Evolutionary conservation across 805 yeast species (phyloP).

Genomic region (Schizosaccharomyces lindneri): DNA sequence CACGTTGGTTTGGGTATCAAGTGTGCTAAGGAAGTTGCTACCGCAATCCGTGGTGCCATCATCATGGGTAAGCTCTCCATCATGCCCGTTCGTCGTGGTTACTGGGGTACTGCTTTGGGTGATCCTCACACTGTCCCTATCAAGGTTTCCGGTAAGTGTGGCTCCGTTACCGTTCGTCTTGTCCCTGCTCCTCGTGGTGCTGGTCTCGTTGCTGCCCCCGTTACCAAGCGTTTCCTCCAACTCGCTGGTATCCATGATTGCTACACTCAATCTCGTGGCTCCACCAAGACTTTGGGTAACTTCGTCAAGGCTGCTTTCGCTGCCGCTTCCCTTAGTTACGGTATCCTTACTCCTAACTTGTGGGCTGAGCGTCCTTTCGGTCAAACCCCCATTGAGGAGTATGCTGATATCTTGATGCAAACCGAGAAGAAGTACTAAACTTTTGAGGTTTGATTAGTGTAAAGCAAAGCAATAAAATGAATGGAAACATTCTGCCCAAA

Average conservation of each 20-base stretch:
- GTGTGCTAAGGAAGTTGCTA: slow-evolving; percentile 99
- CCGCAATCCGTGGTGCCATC: slow-evolving; percentile 99
- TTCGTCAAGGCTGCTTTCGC: slow-evolving; percentile 98
- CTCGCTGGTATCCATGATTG: slow-evolving; percentile 99
- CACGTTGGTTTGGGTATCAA: slow-evolving; percentile 99
- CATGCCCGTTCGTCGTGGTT: slow-evolving; percentile 99
- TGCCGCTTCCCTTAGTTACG: slow-evolving; percentile 97
- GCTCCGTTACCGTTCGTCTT: slow-evolving; percentile 92
- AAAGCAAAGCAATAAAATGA: background rate
- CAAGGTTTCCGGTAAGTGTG: slow-evolving; percentile 99
- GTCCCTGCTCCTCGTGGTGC: slow-evolving; percentile 99
- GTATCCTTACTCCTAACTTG: slow-evolving; percentile 98
- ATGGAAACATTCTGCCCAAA: too few species aligned
- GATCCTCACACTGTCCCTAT: slow-evolving; percentile 95
- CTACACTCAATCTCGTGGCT: slow-evolving; percentile 94
- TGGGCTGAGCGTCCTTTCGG: slow-evolving; percentile 72
- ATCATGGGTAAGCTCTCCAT: slow-evolving; percentile 95
- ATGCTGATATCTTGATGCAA: slow-evolving; percentile 17
- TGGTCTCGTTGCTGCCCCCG: slow-evolving; percentile 99
- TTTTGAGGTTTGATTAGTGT: background rate
- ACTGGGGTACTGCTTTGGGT: slow-evolving; percentile 99
- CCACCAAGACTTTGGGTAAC: slow-evolving; percentile 99
- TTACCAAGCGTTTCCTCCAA: slow-evolving; percentile 94
- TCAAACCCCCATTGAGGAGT: slow-evolving; percentile 85
- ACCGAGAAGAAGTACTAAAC: slow-evolving; percentile 1